Percentiles rank a stretch among this genome's conserved stretches.
Conservation (phyloP, 2,329 filamentous ascomycete species). For the Geosmithia flava region DNA sequence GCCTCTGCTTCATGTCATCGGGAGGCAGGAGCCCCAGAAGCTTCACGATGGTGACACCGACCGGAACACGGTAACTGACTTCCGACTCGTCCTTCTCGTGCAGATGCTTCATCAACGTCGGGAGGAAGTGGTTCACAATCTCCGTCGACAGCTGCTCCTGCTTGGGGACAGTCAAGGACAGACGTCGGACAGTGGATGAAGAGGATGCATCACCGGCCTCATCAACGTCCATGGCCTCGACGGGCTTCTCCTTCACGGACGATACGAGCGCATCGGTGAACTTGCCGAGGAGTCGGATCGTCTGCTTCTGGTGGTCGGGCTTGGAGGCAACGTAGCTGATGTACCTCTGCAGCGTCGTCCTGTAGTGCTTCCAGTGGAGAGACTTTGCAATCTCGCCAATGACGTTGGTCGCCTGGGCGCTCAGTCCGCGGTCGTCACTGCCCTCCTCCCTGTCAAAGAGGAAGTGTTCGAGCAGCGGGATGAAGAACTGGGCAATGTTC, state of each 20-base stretch:
- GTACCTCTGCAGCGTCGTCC: constrained; percentile 72
- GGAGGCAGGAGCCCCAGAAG: constrained; percentile 69
- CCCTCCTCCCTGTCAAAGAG: constrained; percentile 69
- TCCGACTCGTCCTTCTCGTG: constrained; percentile 92
- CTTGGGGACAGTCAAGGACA: constrained; percentile 55
- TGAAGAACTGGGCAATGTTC: constrained; percentile 75
- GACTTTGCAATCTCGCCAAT: constrained; percentile 64
- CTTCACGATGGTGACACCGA: constrained; percentile 81
- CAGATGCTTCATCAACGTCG: constrained; percentile 69
- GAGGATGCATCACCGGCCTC: constrained; percentile 9
- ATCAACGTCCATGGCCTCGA: constrained; percentile 34
- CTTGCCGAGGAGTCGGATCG: constrained; percentile 69
- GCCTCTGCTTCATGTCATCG: constrained; percentile 56
- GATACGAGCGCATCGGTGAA: constrained; percentile 64
- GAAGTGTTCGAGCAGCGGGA: constrained; percentile 89
- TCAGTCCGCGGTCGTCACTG: constrained; percentile 70
- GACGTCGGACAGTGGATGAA: constrained; percentile 20
- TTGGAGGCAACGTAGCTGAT: constrained; percentile 71
- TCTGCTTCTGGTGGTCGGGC: constrained; percentile 72
- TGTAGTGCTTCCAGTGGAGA: constrained; percentile 84
- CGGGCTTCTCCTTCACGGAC: constrained; percentile 10
- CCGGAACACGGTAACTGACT: constrained; percentile 83
- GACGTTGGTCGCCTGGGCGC: constrained; percentile 73
- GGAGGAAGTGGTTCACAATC: constrained; percentile 62
- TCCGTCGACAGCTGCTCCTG: constrained; percentile 58